phyloP scores from a whole-genome alignment of 208 protist genomes.

The Crithidia acanthocephali region DNA sequence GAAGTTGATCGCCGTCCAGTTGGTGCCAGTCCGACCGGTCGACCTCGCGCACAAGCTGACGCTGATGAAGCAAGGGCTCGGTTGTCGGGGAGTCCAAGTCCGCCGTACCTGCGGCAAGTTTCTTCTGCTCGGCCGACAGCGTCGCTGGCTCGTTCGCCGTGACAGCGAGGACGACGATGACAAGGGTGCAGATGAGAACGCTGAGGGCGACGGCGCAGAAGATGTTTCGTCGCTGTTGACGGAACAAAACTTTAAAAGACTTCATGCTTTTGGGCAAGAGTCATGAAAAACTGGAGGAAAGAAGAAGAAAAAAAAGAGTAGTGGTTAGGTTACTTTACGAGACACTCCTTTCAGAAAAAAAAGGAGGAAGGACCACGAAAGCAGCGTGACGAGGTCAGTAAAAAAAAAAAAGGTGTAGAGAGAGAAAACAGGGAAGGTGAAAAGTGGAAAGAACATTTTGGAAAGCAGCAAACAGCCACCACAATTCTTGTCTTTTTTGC shows the following conservation, averaged over 20 bases:
- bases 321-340: neutral
- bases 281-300: too few species aligned
- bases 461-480: too few species aligned
- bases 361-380: too few species aligned
- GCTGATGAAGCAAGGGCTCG: neutral
- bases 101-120: neutral
- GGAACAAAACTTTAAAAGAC: neutral
- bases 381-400: too few species aligned
- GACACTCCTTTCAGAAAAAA: too few species aligned
- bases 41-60: constrained; percentile 12
- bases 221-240: neutral
- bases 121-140: neutral
- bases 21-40: constrained; percentile 12
- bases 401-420: too few species aligned
- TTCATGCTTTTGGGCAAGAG: neutral
- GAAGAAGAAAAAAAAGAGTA: neutral
- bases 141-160: neutral
- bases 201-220: neutral
- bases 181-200: neutral
- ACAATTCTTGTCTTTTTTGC: too few species aligned
- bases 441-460: too few species aligned
- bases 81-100: neutral
- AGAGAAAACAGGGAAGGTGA: too few species aligned
- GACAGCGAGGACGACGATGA: neutral
- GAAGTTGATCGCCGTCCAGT: constrained; percentile 28